These are phyloP conservation scores for Myochromella boudieri DNA, from an alignment of 768 basidiomycete genomes.

Conservation along the genomic window DNA sequence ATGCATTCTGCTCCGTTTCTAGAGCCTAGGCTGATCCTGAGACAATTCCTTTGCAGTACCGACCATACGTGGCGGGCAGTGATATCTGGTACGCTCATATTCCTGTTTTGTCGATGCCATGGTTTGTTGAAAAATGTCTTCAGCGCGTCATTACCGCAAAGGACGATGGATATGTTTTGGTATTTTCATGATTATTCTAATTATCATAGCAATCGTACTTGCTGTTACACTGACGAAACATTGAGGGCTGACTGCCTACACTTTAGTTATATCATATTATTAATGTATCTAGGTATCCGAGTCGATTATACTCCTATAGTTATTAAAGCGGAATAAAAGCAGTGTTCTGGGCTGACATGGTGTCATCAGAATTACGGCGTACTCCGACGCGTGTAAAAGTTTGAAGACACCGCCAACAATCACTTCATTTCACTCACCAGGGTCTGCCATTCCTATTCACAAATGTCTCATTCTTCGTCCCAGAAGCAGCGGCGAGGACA, in stretches of 20 bases:
- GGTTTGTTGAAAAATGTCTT: conserved; percentile 1
- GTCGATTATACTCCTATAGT: too few relatives aligned
- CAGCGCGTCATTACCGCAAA: conserved; percentile 67
- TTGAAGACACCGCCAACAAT: conserved; percentile 7
- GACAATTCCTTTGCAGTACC: conserved; percentile 36
- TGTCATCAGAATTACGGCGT: conserved; percentile 20
- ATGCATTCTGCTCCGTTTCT: conserved; percentile 21
- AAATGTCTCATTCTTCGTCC: conserved; percentile 32
- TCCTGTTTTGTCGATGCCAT: conserved; percentile 8
- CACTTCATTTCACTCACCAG: neutral
- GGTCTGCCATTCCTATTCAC: neutral
- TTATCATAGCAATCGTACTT: conserved; percentile 59
- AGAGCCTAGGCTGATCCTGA: conserved; percentile 3
- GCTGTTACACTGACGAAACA: conserved; percentile 41
- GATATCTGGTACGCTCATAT: conserved; percentile 38
- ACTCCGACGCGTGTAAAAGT: conserved; percentile 19
- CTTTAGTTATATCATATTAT: conserved; percentile 1
- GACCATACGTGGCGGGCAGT: conserved; percentile 69
- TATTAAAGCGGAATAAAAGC: too few relatives aligned
- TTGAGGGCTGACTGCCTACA: neutral
- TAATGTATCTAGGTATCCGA: neutral
- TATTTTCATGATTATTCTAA: conserved; percentile 52
- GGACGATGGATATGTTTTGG: conserved; percentile 88
- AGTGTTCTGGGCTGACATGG: conserved; percentile 9
- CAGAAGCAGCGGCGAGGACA: conserved; percentile 43